phyloP scores from a whole-genome alignment of 208 protist species.

The Leptomonas seymouri region DNA sequence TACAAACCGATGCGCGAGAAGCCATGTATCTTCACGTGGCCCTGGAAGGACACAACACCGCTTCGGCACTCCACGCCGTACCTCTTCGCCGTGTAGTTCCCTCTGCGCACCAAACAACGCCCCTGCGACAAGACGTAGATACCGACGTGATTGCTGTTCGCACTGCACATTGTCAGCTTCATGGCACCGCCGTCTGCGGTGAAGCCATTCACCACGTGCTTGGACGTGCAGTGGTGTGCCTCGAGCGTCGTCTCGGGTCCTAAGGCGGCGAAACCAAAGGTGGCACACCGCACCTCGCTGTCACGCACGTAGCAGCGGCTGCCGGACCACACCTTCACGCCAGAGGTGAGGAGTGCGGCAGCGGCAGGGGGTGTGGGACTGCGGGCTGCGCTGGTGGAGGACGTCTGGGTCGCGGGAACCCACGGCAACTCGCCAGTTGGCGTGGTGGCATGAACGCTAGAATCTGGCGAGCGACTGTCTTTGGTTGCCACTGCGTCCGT shows the following conservation, averaged over 20 bases:
- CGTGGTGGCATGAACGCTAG: no score
- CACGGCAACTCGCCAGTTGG: no score
- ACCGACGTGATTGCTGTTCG: slow-evolving; percentile 64
- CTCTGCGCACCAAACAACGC: slow-evolving; percentile 51
- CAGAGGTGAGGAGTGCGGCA: slow-evolving; percentile 33
- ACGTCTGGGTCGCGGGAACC: no score
- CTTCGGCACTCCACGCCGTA: slow-evolving; percentile 63
- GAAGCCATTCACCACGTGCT: slow-evolving; percentile 75
- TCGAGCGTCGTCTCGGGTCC: slow-evolving; percentile 59
- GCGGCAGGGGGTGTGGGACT: background rate
- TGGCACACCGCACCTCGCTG: slow-evolving; percentile 58
- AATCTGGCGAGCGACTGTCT: no score
- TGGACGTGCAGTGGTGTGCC: slow-evolving; percentile 55
- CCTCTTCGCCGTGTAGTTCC: slow-evolving; percentile 61
- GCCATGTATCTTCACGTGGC: slow-evolving; percentile 67
- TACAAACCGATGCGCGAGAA: slow-evolving; percentile 67
- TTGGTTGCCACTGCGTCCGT: background rate
- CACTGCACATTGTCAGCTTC: slow-evolving; percentile 57
- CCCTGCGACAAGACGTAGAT: slow-evolving; percentile 70
- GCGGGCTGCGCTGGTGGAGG: no score
- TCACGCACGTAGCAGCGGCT: slow-evolving; percentile 49
- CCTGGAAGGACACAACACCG: slow-evolving; percentile 59
- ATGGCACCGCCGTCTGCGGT: slow-evolving; percentile 57
- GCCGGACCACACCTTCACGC: slow-evolving; percentile 73
- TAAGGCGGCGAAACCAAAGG: slow-evolving; percentile 72